Base-by-base conservation (phyloP, 176 grass and related monocot species). In the Paspalum notatum region DNA sequence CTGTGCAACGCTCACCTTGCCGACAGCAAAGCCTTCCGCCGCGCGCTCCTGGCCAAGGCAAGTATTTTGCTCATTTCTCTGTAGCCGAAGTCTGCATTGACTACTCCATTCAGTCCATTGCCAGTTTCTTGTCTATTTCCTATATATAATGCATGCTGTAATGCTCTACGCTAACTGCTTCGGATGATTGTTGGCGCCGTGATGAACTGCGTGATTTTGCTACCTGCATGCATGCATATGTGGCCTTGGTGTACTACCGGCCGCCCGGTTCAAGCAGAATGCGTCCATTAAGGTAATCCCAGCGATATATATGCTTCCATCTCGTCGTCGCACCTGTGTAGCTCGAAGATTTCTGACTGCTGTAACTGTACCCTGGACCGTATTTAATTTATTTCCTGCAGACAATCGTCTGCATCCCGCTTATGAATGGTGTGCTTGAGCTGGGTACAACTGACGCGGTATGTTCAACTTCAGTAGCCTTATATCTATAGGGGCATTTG, bases 11-110 rank as follows among this genome's bases (percentile, higher is more conserved):
- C 90, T 80, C 87, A 85, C 24, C 90, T 85, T 27, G 80, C 90
- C 0, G 87, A 79, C 42, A 80, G 52, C 64, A 92, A 81, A 79
- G 41, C 44, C 17, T 97, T 94, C 62, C 60, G 81, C 0, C 95
- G 95, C 37, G 83, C 85, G 59, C 87, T 97, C 66, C 76, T 97
- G 71, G 95, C 87, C 8, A 94, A 94, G 91, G 91, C 94, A 43
- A 3, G 58, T 21, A 51, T 5, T 10, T 14, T 49, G 12, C 47
- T 49, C 12, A 49, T 49, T 48, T 48, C 46, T 48, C 46, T 12
- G 46, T 48, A 12, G 11, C 46, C n/a, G n/a, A n/a, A n/a, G n/a
- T n/a, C 13, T 4, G 2, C 13, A 9, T 48, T 18, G 5, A 8
- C 45, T 17, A n/a, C n/a, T n/a, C n/a, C n/a, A n/a, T n/a, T n/a